Evolutionary conservation across 768 basidiomycete species (phyloP).

Genomic region (Hortiboletus flavorubellus): DNA sequence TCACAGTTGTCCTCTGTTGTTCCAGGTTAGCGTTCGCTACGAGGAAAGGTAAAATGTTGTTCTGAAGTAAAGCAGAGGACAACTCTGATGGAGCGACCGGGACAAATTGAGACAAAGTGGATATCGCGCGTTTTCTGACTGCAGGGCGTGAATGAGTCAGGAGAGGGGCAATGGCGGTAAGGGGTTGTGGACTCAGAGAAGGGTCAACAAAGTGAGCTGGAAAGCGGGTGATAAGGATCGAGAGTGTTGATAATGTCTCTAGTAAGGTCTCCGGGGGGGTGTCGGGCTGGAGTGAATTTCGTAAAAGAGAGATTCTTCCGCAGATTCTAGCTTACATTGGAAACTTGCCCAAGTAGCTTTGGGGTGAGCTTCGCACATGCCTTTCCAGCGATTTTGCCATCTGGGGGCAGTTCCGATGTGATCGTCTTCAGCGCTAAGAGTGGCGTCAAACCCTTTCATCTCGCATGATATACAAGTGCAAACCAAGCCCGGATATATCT

Average conservation of each 20-base stretch:
- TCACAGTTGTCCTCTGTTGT: constrained; percentile 73
- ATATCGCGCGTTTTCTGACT: constrained; percentile 90
- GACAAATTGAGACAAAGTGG: constrained; percentile 80
- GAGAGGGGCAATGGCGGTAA: constrained; percentile 66
- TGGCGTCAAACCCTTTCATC: constrained; percentile 3
- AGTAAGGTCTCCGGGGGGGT: constrained; percentile 79
- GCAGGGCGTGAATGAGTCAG: constrained; percentile 76
- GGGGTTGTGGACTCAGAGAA: constrained; percentile 53
- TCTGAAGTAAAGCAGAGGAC: constrained; percentile 58
- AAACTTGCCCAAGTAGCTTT: constrained; percentile 74
- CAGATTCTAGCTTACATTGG: constrained; percentile 50
- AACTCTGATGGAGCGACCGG: constrained; percentile 63
- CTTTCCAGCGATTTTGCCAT: constrained; percentile 72
- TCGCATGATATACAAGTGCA: background rate
- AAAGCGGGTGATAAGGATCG: constrained; percentile 85
- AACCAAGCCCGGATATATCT: constrained; percentile 92
- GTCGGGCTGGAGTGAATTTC: constrained; percentile 40
- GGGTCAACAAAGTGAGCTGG: constrained; percentile 60
- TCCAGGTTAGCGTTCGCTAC: constrained; percentile 51
- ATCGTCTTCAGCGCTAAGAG: constrained; percentile 87
- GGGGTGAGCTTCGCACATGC: constrained; percentile 84
- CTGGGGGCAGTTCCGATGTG: constrained; percentile 82
- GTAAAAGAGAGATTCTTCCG: constrained; percentile 4
- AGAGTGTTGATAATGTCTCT: constrained; percentile 81
- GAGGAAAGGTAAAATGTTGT: constrained; percentile 60